phyloP scores from a whole-genome alignment of 2,329 filamentous ascomycete species.

The Scytalidium lignicola region DNA sequence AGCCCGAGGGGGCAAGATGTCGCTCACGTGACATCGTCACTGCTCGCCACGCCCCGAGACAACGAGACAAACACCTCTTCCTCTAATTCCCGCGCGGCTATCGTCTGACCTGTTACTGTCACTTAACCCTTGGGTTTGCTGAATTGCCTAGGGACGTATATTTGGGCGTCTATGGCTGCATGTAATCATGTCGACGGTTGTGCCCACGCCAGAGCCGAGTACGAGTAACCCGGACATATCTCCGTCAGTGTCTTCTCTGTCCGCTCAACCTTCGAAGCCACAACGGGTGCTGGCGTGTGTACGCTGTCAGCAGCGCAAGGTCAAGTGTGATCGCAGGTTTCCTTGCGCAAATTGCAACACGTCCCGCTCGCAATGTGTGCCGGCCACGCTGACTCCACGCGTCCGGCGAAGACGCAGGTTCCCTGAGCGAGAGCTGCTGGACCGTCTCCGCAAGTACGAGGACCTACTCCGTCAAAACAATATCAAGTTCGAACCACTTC shows the following conservation, averaged over 20 bases:
- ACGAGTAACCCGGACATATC: conserved; percentile 5
- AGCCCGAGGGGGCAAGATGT: no score
- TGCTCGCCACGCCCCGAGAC: no score
- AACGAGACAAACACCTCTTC: no score
- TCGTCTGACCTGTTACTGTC: no score
- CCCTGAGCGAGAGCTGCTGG: conserved; percentile 24
- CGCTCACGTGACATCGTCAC: no score
- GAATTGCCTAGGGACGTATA: no score
- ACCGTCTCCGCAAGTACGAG: conserved; percentile 24
- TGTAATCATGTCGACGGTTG: conserved; percentile 1
- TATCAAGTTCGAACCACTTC: conserved; percentile 23
- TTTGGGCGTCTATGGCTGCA: no score
- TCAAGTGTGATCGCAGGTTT: conserved; percentile 68
- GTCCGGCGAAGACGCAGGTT: conserved; percentile 50
- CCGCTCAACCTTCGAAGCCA: conserved; percentile 13
- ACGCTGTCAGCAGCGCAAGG: conserved; percentile 70
- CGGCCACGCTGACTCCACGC: conserved; percentile 52
- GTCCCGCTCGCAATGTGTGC: conserved; percentile 55
- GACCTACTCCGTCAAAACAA: conserved; percentile 22
- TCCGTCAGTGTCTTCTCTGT: neutral
- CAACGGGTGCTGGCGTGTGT: conserved; percentile 49
- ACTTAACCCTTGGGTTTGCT: no score
- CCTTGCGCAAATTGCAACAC: conserved; percentile 67
- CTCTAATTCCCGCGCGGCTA: no score
- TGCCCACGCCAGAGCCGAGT: neutral